phyloP scores from a whole-genome alignment of 1,139 yeast species.

The Debaryomyces subglobosus region DNA sequence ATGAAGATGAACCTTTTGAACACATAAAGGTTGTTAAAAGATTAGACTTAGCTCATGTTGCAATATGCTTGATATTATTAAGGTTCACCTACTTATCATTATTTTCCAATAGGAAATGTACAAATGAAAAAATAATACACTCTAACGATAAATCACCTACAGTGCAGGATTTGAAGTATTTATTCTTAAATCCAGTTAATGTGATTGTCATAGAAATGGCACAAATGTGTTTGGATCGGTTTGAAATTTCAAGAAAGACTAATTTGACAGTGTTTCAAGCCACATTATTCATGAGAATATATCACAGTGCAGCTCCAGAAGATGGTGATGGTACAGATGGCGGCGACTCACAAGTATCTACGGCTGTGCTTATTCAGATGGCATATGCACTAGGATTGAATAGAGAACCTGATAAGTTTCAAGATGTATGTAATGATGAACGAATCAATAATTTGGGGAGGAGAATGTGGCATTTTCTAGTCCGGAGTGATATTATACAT shows the following conservation, averaged over 20 bases:
- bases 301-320: conserved; percentile 51
- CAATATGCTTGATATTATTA: conserved; percentile 26
- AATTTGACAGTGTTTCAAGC: conserved; percentile 32
- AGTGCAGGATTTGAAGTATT: conserved; percentile 18
- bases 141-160: conserved; percentile 12
- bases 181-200: conserved; percentile 25
- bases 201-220: conserved; percentile 26
- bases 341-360: conserved; percentile 46
- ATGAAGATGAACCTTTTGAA: conserved; percentile 17
- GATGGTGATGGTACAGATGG: conserved; percentile 52
- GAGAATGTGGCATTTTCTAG: conserved; percentile 53
- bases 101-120: conserved; percentile 25
- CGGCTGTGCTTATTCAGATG: conserved; percentile 47
- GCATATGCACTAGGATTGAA: conserved; percentile 51
- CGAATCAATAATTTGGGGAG: conserved; percentile 42
- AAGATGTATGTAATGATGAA: conserved; percentile 25
- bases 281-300: conserved; percentile 46
- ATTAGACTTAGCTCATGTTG: conserved; percentile 28
- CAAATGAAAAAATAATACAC: conserved; percentile 18
- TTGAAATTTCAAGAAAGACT: conserved; percentile 28
- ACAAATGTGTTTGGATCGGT: conserved; percentile 29
- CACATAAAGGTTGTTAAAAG: conserved; percentile 21
- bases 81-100: conserved; percentile 28
- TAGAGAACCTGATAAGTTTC: conserved; percentile 43
- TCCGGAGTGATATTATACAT: conserved; percentile 34